Evolutionary conservation across 805 yeast species (phyloP).

Genomic region (Kodamaea hsintzibuensis): DNA sequence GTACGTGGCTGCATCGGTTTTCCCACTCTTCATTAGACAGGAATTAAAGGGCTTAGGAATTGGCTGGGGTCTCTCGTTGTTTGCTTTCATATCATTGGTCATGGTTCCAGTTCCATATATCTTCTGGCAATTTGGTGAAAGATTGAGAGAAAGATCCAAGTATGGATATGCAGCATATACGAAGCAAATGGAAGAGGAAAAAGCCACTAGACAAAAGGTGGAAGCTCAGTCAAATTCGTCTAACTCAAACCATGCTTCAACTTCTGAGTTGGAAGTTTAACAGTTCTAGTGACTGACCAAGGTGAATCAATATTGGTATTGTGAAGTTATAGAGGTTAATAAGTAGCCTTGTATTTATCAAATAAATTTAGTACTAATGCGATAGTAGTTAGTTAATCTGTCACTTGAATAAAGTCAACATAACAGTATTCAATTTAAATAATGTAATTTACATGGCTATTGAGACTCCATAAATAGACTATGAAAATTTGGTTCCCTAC

Average conservation of each 20-base stretch:
- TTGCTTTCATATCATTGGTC: conserved; percentile 65
- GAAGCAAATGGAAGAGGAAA: conserved; percentile 20
- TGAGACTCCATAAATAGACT: no score
- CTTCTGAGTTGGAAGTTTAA: neutral
- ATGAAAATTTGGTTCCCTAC: no score
- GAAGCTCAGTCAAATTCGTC: neutral
- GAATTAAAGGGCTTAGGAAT: conserved; percentile 71
- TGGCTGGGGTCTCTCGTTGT: conserved; percentile 77
- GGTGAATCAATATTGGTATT: no score
- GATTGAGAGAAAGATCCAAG: conserved; percentile 54
- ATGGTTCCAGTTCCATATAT: conserved; percentile 79
- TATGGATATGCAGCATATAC: conserved; percentile 57
- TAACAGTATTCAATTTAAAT: no score
- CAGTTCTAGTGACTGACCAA: no score
- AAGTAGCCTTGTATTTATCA: no score
- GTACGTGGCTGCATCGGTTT: conserved; percentile 71
- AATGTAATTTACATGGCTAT: no score
- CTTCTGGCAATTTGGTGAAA: conserved; percentile 58
- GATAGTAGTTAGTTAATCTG: no score
- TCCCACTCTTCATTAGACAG: conserved; percentile 84
- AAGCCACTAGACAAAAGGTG: conserved; percentile 19
- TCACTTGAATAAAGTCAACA: no score
- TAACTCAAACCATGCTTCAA: neutral
- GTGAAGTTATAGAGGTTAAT: no score
- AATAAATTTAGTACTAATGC: no score